Base-by-base conservation (phyloP, 352 stramenopile genomes). In the Globisporangium barbulae region DNA sequence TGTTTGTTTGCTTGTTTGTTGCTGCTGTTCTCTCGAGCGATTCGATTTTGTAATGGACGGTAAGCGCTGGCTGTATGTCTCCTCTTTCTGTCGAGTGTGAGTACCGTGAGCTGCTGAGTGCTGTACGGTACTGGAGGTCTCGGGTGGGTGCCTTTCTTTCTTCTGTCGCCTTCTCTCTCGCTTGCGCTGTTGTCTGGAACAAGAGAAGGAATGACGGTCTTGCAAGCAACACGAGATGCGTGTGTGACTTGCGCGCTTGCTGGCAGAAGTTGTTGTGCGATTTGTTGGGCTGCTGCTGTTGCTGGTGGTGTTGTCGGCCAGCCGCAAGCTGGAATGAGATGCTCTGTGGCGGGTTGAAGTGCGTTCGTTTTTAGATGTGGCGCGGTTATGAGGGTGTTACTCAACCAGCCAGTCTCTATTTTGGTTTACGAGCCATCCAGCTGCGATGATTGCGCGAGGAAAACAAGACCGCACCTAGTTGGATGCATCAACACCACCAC, bases 251-350 rank as follows among this genome's bases (percentile, higher is more conserved):
- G 31, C 31, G 30, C 48, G 45, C 10, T 15, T 41, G 45, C 10
- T 8, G 48, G 48, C 22, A 5, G 22, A 19, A 30, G 22, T 12
- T 53, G 22, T 52, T 13, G 19, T 25, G 12, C 22, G 44, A 10
- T n/a, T 25, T n/a, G 42, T 7, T 21, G 9, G 1, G 13, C 12
- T 31, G 9, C 12, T 31, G 45, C 2, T 31, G 8, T 3, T 28
- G 54, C 33, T 59, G 44, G 52, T 30, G 19, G 31, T 33, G 52
- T 39, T 42, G 45, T 25, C 56, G 39, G 56, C 30, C n/a, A 42
- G 56, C 54, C 56, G 56, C 56, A 63, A 63, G 56, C 41, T 63
- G n/a, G 56, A 63, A 63, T 63, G 56, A 63, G 56, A 44, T 30
- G 25, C 17, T 5, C 10, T 15, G 28, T 56, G 19, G 52, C 52